These are phyloP conservation scores for Sugiyamaella chiloensis DNA, from an alignment of 805 yeast species.

Conservation along the genomic window DNA sequence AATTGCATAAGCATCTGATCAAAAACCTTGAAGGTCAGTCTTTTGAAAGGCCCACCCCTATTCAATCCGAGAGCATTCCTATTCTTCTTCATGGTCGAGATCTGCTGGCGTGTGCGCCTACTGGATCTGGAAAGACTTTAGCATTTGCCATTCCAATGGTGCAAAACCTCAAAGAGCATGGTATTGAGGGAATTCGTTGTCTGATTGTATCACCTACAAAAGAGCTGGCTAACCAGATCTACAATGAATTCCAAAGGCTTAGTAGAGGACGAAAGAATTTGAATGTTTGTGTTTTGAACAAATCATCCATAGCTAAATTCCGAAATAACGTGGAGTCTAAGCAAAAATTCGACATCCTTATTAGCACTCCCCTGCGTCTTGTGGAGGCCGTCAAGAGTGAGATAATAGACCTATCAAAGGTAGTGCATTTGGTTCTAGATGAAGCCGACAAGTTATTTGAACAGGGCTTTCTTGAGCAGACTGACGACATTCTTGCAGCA, in stretches of 20 bases:
- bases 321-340: constrained; percentile 56
- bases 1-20: constrained; percentile 55
- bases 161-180: constrained; percentile 45
- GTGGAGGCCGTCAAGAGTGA: constrained; percentile 71
- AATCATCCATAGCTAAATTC: constrained; percentile 63
- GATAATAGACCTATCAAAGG: constrained; percentile 55
- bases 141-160: constrained; percentile 84
- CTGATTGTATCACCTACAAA: constrained; percentile 90
- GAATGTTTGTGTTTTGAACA: constrained; percentile 62
- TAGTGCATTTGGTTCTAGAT: constrained; percentile 81
- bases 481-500: constrained; percentile 73
- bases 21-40: constrained; percentile 64
- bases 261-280: constrained; percentile 49
- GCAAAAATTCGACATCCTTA: constrained; percentile 71
- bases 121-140: constrained; percentile 96
- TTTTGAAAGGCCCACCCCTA: constrained; percentile 85
- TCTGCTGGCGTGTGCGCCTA: constrained; percentile 91
- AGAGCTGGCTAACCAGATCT: constrained; percentile 86
- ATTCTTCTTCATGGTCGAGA: constrained; percentile 66
- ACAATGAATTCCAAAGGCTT: constrained; percentile 59
- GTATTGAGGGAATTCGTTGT: constrained; percentile 55
- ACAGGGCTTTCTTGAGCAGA: constrained; percentile 78
- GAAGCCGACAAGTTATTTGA: constrained; percentile 96
- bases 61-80: constrained; percentile 90
- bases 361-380: constrained; percentile 85